Base-by-base conservation (phyloP, 495 filamentous ascomycete species). In the Neurospora sp. region DNA sequence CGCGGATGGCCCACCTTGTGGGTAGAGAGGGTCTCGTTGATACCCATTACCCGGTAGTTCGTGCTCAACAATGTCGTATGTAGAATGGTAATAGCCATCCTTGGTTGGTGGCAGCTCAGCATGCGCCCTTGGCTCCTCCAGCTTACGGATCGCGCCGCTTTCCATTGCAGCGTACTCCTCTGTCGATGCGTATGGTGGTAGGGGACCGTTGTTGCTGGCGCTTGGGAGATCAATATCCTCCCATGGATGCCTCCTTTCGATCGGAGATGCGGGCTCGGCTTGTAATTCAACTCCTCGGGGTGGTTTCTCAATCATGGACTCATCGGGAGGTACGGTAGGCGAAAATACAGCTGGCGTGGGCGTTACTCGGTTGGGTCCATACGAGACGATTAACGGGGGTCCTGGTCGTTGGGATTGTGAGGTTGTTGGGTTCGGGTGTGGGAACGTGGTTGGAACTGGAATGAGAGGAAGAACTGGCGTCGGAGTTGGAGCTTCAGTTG, bases 31-130 rank as follows among this genome's bases (percentile, higher is more conserved):
- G 31, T 78, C 78, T 16, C 72, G 72, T 14, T 75, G 48, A 38
- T 74, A 77, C 11, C 73, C 74, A 3, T 77, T 70, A 0, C 78
- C 79, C 7, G 74, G 78, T 0, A 81, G 72, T 71, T 81, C 79
- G n/a, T 80, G 76, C 71, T 81, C 77, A 12, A 78, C 73, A 8
- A 76, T 35, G 22, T 77, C 74, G 3, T 41, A 69, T 1, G 39
- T 53, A 37, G 77, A 73, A 39, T 77, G 77, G 39, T 81, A 81
- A 20, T 74, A 81, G 1, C 80, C 80, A 53, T 81, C 80, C 71
- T 81, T 81, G 16, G 80, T 81, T 2, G 80, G 80, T n/a, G 80
- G 80, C 27, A 81, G 72, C 48, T 81, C 80, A 7, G 78, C 78
- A 69, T 79, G 22, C 16, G 78, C 80, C 61, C 74, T 70, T 1